Conservation (phyloP, 2,329 filamentous ascomycete species). For the Talaromyces sp. region DNA sequence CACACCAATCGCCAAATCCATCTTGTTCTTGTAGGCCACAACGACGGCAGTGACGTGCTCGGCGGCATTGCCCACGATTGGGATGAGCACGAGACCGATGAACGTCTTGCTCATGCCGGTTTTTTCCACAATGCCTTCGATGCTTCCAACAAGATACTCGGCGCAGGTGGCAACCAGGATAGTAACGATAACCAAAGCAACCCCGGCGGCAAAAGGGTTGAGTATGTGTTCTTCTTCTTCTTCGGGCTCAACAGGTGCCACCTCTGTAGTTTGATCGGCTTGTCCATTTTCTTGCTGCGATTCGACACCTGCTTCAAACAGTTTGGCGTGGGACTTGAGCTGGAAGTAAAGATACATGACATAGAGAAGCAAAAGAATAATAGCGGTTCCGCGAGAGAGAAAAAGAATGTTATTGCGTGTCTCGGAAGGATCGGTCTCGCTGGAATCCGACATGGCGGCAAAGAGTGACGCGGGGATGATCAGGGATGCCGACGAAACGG, state of each 20-base stretch:
- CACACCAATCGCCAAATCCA: conserved; percentile 66
- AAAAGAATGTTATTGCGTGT: conserved; percentile 57
- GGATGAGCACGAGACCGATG: conserved; percentile 72
- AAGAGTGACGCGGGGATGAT: conserved; percentile 75
- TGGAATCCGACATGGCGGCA: conserved; percentile 51
- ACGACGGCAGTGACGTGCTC: conserved; percentile 79
- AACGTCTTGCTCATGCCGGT: conserved; percentile 74
- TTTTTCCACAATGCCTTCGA: conserved; percentile 64
- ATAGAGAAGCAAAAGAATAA: conserved; percentile 71
- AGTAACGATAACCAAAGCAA: conserved; percentile 66
- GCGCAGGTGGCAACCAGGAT: conserved; percentile 68
- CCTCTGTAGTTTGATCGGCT: conserved; percentile 18
- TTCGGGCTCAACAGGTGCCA: conserved; percentile 21
- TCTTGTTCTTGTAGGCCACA: conserved; percentile 69
- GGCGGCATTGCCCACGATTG: conserved; percentile 74
- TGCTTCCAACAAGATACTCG: conserved; percentile 72
- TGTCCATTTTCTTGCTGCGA: background rate
- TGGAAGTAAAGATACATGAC: conserved; percentile 74
- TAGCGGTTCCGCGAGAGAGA: conserved; percentile 69
- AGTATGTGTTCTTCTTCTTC: conserved; percentile 49
- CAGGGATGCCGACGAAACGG: conserved; percentile 68
- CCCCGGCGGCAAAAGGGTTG: conserved; percentile 57
- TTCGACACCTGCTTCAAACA: conserved; percentile 55
- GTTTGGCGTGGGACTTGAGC: conserved; percentile 65
- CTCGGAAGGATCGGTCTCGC: conserved; percentile 26